Evolutionary conservation across 345 rosid species (phyloP), one percentile per base, ranked within the genome.

Genomic region (Eucalyptus fibrosa): DNA sequence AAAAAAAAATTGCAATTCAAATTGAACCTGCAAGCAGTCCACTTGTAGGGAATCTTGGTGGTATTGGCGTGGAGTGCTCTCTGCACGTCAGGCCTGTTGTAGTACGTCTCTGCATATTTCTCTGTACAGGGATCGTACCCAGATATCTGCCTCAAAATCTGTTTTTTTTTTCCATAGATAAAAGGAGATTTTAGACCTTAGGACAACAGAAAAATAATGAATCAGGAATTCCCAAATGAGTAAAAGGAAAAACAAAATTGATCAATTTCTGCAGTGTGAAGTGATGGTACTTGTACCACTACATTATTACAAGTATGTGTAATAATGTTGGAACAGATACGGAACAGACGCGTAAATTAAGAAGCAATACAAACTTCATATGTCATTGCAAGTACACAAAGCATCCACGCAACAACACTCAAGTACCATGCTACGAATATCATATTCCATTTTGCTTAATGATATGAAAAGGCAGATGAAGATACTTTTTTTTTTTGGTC

Each of bases 91-190:
- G 94, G 97, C 82, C 99, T 92, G 88, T 98, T 98, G 94, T 97
- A 98, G 91, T 97, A 98, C 3, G 94, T 91, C 95, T 98, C 99
- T 30, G 99, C 99, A 91, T 98, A 94, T 91, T 94, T 96, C 90
- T 98, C 99, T 6, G 98, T 97, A 87, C 99, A 98, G n/a, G 99
- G 99, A 93, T 98, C 99, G 90, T 98, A 98, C 7, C 99, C 99
- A 6, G 97, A 90, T 7, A 96, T 55, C 89, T 89, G 94, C 95
- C 95, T 85, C 90, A 95, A 91, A 60, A 92, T 92, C 97, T 96
- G 42, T 21, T 69, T n/a, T 32, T 67, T 72, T 37, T 19, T 32
- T 3, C 82, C 47, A 77, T 77, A 37, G 28, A 77, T 37, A 40
- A 77, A 37, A 77, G 47, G 28, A 14, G 83, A 37, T 34, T 72